Evolutionary conservation across 805 yeast species (phyloP).

Genomic region (Metschnikowia santaceciliae): DNA sequence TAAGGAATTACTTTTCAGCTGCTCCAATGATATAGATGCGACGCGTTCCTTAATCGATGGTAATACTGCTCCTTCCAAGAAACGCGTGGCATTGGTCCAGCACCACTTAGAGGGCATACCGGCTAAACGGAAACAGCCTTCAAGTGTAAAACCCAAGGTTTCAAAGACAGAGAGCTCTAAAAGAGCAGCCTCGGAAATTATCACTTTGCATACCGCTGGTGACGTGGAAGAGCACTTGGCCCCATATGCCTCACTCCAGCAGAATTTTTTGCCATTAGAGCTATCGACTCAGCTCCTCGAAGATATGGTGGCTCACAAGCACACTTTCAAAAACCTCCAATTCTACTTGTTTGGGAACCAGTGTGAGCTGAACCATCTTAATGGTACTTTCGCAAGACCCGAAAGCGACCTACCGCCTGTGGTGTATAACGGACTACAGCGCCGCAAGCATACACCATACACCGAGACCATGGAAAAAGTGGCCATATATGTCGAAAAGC

Average conservation of each 20-base stretch:
- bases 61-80: slow-evolving; percentile 11
- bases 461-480: slow-evolving; percentile 39
- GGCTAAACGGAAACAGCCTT: background rate
- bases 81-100: slow-evolving; percentile 14
- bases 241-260: slow-evolving; percentile 49
- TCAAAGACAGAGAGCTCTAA: background rate
- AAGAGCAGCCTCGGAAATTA: slow-evolving; percentile 16
- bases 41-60: slow-evolving; percentile 42
- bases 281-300: slow-evolving; percentile 44
- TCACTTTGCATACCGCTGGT: slow-evolving; percentile 46
- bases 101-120: slow-evolving; percentile 6
- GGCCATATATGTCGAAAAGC: slow-evolving; percentile 38
- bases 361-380: slow-evolving; percentile 56
- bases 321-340: slow-evolving; percentile 37
- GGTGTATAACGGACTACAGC: slow-evolving; percentile 43
- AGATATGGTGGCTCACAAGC: slow-evolving; percentile 39
- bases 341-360: slow-evolving; percentile 62
- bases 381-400: slow-evolving; percentile 23
- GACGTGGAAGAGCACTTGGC: slow-evolving; percentile 44
- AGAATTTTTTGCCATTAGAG: slow-evolving; percentile 48
- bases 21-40: slow-evolving; percentile 48
- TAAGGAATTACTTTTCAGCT: slow-evolving; percentile 49
- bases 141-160: background rate
- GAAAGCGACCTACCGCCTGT: slow-evolving; percentile 16
- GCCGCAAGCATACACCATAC: slow-evolving; percentile 27